Evolutionary conservation across 768 basidiomycete species (phyloP).

Genomic region (Leccinum boreale): DNA sequence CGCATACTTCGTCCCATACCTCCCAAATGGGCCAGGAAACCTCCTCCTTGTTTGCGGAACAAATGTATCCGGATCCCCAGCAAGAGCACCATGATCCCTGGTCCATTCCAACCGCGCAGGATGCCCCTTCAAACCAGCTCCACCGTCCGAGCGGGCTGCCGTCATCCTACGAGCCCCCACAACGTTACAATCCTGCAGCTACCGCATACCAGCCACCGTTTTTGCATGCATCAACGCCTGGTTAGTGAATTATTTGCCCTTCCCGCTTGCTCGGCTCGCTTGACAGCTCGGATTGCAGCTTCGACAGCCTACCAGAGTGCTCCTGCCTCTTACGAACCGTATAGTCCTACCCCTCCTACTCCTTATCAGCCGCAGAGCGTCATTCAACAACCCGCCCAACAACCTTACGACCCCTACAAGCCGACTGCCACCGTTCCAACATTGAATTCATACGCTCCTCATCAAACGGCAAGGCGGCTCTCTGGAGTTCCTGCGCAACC

Average conservation of each 20-base stretch:
- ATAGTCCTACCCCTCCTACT: conserved; percentile 17
- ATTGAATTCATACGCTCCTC: conserved; percentile 23
- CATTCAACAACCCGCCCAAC: conserved; percentile 15
- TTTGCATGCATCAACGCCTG: conserved; percentile 16
- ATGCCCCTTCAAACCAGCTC: conserved; percentile 11
- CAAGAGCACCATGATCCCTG: conserved; percentile 26
- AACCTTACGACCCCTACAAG: conserved; percentile 37
- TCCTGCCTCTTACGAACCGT: conserved; percentile 24
- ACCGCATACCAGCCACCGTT: conserved; percentile 24
- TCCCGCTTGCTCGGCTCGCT: conserved; percentile 1
- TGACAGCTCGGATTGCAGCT: conserved; percentile 9
- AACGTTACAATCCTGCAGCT: conserved; percentile 31
- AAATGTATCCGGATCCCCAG: conserved; percentile 27
- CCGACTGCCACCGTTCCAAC: conserved; percentile 17
- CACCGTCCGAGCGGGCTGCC: conserved; percentile 10
- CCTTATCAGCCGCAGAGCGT: conserved; percentile 15
- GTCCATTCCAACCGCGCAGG: conserved; percentile 22
- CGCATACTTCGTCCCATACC: conserved; percentile 21
- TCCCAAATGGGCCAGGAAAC: conserved; percentile 34
- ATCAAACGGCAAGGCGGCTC: conserved; percentile 11
- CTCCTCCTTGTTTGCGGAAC: conserved; percentile 39
- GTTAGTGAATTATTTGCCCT: conserved; percentile 16
- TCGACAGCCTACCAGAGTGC: conserved; percentile 10
- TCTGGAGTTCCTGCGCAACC: conserved; percentile 16
- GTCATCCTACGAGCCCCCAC: conserved; percentile 27